Base-by-base conservation (phyloP, 495 filamentous ascomycete species). In the Neurospora sp. region DNA sequence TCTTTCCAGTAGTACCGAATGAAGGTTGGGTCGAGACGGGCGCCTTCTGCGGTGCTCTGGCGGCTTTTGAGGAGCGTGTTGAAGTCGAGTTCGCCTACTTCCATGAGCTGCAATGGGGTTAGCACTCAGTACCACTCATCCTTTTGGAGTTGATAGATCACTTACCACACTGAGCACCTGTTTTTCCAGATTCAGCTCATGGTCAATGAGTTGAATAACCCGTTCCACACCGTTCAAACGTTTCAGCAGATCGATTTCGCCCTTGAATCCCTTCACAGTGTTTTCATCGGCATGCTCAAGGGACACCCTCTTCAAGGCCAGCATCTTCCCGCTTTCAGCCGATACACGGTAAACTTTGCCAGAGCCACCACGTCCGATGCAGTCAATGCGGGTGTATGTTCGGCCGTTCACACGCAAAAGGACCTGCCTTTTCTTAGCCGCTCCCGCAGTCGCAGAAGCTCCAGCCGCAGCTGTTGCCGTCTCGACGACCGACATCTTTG, bases 1-100 rank as follows among this genome's bases (percentile, higher is more conserved):
- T 99, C 96, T 78, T 94, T 93, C 96, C 96, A 99, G 84, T 97
- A 97, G 82, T 93, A 93, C 10, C 96, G 91, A n/a, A 94, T 92
- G 77, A 98, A 98, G 70, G 90, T 92, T 11, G 92, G 86, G 79
- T 99, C 96, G 72, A 98, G 92, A 38, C 83, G 84, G 41, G 92
- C 89, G 73, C 92, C 89, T 76, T 94, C 93, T 0, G 89, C 84
- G 69, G 92, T 91, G 40, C 91, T 83, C 39, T 91, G 89, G 42
- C 90, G 88, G 8, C 88, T 91, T 18, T 80, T 79, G 39, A 99
- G 89, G 20, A 98, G 90, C 71, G 92, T 93, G 76, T 94, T 92
- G 78, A 99, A 86, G 78, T 98, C 96, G n/a, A 94, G 89, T 82
- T 99, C 96, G 74, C 96, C 96, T 78, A 94, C 93, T 83, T 99